Conservation (phyloP, 768 basidiomycete genomes). For the Amanita pallidorosea region DNA sequence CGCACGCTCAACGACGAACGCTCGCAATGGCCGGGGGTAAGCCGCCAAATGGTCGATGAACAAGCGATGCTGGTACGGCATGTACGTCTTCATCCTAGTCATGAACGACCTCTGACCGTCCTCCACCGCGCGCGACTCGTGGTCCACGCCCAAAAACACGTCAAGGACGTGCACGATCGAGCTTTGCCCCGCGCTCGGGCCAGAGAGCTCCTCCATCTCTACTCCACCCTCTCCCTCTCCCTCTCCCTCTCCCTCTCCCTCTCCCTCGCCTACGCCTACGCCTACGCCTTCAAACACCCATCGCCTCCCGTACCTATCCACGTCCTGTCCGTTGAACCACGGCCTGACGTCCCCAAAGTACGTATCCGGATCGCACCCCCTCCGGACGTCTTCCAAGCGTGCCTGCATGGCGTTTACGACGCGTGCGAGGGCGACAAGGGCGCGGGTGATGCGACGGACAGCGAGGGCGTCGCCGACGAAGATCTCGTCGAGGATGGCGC, state of each 20-base stretch:
- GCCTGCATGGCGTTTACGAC: constrained; percentile 58
- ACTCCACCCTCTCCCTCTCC: constrained; percentile 18
- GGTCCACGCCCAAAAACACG: constrained; percentile 60
- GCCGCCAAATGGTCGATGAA: constrained; percentile 59
- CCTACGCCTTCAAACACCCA: constrained; percentile 46
- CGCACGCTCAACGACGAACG: constrained; percentile 27
- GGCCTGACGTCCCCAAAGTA: constrained; percentile 73
- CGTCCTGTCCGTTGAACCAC: constrained; percentile 76
- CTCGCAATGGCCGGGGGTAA: constrained; percentile 51
- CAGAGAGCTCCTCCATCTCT: constrained; percentile 48
- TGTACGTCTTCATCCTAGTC: constrained; percentile 68
- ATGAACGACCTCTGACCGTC: constrained; percentile 34
- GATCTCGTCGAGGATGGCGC: constrained; percentile 79
- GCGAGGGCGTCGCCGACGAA: constrained; percentile 71
- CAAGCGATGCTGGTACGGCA: constrained; percentile 74
- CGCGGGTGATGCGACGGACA: constrained; percentile 51
- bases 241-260: constrained; percentile 20
- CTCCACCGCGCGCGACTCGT: constrained; percentile 19
- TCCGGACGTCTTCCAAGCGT: constrained; percentile 58
- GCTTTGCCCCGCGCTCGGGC: constrained; percentile 79
- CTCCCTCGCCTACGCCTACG: constrained; percentile 14
- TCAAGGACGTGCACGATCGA: constrained; percentile 66
- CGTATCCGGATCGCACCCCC: constrained; percentile 62
- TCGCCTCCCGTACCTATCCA: constrained; percentile 27
- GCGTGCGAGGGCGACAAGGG: constrained; percentile 50